phyloP scores from a whole-genome alignment of 2,329 filamentous ascomycete species.

The Penicillium sp. region DNA sequence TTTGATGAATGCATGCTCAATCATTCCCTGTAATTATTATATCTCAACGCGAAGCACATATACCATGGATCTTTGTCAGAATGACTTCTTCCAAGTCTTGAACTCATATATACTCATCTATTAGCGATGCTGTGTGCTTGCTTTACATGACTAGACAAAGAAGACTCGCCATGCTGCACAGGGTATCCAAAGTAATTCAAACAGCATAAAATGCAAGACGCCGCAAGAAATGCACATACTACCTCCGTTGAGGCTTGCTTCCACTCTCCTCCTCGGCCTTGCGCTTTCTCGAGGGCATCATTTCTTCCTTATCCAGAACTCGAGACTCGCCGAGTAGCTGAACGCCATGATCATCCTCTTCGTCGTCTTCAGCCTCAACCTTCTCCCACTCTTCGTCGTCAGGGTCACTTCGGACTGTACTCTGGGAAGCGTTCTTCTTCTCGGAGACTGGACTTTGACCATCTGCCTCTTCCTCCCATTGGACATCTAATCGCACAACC shows the following conservation, averaged over 20 bases:
- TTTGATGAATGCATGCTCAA: constrained; percentile 13
- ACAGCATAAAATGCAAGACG: constrained; percentile 1
- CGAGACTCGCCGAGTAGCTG: constrained; percentile 43
- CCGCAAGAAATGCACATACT: constrained; percentile 15
- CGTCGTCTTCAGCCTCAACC: constrained; percentile 45
- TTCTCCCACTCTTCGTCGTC: constrained; percentile 53
- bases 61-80: background rate
- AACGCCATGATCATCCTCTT: constrained; percentile 42
- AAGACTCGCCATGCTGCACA: constrained; percentile 6
- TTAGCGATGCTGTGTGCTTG: background rate
- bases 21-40: constrained; percentile 6
- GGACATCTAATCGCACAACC: constrained; percentile 53
- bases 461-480: constrained; percentile 33
- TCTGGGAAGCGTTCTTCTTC: constrained; percentile 5
- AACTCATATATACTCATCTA: background rate
- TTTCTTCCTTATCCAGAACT: constrained; percentile 35
- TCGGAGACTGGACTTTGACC: background rate
- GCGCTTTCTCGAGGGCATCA: constrained; percentile 33
- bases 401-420: constrained; percentile 23
- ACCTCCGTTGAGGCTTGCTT: constrained; percentile 24
- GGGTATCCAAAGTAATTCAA: constrained; percentile 24
- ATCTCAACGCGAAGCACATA: constrained; percentile 4
- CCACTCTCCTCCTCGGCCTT: constrained; percentile 39
- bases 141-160: background rate
- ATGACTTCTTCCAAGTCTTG: background rate